Percentiles rank a stretch among this genome's conserved stretches.
These are phyloP conservation scores for Myxozyma vanderwaltii DNA, from an alignment of 805 yeast species.

Conservation along the genomic window DNA sequence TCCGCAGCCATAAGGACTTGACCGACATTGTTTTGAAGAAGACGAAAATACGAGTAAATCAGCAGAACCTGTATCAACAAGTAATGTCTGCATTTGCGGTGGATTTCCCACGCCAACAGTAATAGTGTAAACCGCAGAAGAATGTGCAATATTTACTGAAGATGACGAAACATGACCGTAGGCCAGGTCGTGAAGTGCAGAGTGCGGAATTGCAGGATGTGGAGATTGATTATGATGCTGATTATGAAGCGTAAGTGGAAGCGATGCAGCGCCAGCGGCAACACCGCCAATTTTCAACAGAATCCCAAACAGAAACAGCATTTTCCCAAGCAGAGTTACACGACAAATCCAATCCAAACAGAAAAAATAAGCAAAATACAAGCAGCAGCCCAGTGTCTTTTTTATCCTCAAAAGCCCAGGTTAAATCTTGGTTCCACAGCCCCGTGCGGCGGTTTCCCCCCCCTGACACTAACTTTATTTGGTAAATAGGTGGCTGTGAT, in stretches of 20 bases:
- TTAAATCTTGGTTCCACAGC: neutral
- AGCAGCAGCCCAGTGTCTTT: neutral
- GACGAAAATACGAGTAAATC: slow-evolving; percentile 24
- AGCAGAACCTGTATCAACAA: slow-evolving; percentile 29
- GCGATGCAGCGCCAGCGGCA: neutral
- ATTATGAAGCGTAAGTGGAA: slow-evolving; percentile 5
- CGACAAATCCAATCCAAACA: too few species aligned
- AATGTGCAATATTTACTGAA: neutral
- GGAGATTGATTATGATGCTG: neutral
- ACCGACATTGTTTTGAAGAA: slow-evolving; percentile 20
- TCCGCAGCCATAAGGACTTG: slow-evolving; percentile 24
- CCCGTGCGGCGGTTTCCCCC: neutral
- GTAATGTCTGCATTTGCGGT: slow-evolving; percentile 27
- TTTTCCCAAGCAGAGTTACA: too few species aligned
- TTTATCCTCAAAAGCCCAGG: neutral
- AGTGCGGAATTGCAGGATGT: slow-evolving; percentile 7
- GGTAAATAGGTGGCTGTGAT: neutral
- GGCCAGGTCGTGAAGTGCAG: slow-evolving; percentile 4
- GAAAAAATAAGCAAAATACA: neutral
- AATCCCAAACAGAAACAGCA: too few species aligned
- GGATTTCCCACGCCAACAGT: slow-evolving; percentile 29
- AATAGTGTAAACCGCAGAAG: slow-evolving; percentile 24
- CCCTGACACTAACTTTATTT: neutral
- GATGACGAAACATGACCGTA: neutral
- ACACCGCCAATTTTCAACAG: neutral